Evolutionary conservation across 495 filamentous ascomycete genomes (phyloP).

Genomic region (Parathielavia hyrcaniae): DNA sequence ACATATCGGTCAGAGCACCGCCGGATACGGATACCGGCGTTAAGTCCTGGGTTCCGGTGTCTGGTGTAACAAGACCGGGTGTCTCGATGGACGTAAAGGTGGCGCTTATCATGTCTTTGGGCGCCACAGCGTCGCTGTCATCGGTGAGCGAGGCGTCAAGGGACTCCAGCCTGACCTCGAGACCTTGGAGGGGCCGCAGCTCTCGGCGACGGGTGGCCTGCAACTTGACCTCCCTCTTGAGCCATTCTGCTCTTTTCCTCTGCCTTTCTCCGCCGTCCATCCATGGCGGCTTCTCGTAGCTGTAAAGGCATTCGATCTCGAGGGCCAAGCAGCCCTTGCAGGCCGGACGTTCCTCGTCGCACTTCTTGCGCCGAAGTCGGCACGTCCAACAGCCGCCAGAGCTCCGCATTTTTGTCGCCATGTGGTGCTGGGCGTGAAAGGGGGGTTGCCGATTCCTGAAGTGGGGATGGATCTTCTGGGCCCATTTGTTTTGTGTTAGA

Average conservation of each 20-base stretch:
- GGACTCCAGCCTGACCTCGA: conserved; percentile 38
- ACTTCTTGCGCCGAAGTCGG: conserved; percentile 51
- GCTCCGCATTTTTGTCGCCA: conserved; percentile 32
- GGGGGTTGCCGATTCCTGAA: neutral
- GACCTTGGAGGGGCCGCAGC: conserved; percentile 28
- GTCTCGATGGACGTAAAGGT: neutral
- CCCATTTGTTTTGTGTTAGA: neutral
- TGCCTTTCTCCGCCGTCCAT: conserved; percentile 49
- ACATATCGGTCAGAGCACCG: conserved; percentile 1
- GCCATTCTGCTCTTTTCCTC: conserved; percentile 42
- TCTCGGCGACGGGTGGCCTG: conserved; percentile 39
- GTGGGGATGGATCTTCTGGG: neutral
- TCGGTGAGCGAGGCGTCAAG: conserved; percentile 24
- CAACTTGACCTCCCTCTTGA: conserved; percentile 49
- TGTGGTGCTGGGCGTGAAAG: neutral
- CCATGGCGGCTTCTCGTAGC: conserved; percentile 48
- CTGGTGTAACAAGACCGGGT: neutral
- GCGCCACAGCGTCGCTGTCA: conserved; percentile 11
- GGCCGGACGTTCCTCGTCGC: conserved; percentile 44
- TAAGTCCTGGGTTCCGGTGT: neutral
- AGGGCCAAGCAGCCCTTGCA: conserved; percentile 44
- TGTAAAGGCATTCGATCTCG: conserved; percentile 45
- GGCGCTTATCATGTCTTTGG: conserved; percentile 10
- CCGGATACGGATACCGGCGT: neutral
- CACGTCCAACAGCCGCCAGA: conserved; percentile 54